Evolutionary conservation across 2,329 filamentous ascomycete genomes (phyloP).

Genomic region (Taxawa tesnikishii): DNA sequence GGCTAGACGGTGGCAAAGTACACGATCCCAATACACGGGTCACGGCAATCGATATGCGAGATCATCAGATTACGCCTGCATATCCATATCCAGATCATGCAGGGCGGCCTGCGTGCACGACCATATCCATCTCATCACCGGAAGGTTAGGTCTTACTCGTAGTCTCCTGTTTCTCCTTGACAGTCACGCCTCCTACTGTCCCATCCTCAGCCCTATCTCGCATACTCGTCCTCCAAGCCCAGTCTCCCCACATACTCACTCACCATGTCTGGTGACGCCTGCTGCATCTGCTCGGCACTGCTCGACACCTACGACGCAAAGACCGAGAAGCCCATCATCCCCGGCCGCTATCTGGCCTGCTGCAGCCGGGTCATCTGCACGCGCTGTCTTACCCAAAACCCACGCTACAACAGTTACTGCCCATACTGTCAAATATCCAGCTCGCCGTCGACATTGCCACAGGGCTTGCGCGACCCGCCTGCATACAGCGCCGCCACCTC

Average conservation of each 20-base stretch:
- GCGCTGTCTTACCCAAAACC: slow-evolving; percentile 55
- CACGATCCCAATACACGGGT: no score
- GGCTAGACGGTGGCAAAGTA: no score
- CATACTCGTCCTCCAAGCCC: no score
- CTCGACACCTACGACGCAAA: slow-evolving; percentile 43
- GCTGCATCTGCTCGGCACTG: slow-evolving; percentile 58
- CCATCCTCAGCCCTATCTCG: no score
- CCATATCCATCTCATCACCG: no score
- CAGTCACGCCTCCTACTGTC: no score
- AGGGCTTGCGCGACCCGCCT: slow-evolving; percentile 57
- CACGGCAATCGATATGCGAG: no score
- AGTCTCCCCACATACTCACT: background rate
- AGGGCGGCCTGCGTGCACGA: no score
- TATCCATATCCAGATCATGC: no score
- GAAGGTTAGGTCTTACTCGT: no score
- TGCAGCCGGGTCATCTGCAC: slow-evolving; percentile 62
- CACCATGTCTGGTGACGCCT: background rate
- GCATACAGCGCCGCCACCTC: slow-evolving; percentile 45
- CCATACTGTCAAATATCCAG: slow-evolving; percentile 68
- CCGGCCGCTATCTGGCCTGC: slow-evolving; percentile 52
- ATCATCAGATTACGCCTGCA: no score
- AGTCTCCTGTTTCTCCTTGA: no score
- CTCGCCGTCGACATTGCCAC: slow-evolving; percentile 46
- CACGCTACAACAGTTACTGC: slow-evolving; percentile 53
- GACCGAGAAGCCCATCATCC: slow-evolving; percentile 48